phyloP scores from a whole-genome alignment of 208 protist species.

The Leishmania lainsoni region DNA sequence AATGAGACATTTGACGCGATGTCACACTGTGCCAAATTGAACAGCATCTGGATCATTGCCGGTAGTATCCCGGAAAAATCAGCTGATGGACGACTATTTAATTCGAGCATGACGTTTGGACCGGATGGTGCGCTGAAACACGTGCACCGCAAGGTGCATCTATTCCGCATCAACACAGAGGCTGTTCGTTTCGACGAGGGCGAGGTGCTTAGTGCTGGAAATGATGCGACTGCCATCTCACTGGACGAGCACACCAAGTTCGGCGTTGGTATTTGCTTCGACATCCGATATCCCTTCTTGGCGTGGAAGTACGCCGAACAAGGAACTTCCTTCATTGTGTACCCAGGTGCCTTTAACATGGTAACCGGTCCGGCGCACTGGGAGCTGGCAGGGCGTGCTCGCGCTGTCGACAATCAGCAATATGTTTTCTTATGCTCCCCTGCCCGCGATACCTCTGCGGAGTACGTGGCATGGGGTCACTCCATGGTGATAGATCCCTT shows the following conservation, averaged over 20 bases:
- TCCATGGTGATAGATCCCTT: constrained; percentile 94
- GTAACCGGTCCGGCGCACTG: constrained; percentile 98
- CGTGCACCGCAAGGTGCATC: constrained; percentile 94
- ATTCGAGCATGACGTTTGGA: constrained; percentile 93
- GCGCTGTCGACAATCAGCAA: constrained; percentile 95
- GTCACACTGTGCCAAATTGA: constrained; percentile 58
- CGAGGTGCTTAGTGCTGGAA: constrained; percentile 94
- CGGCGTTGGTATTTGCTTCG: constrained; percentile 98
- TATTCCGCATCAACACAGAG: constrained; percentile 97
- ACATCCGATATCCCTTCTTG: constrained; percentile 97
- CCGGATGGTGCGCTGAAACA: constrained; percentile 88
- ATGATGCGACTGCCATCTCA: constrained; percentile 45
- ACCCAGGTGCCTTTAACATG: constrained; percentile 99
- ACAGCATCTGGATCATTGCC: constrained; percentile 86
- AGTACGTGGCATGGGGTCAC: constrained; percentile 97
- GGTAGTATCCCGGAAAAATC: constrained; percentile 95
- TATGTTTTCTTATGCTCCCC: constrained; percentile 95
- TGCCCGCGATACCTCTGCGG: constrained; percentile 85
- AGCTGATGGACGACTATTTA: constrained; percentile 91
- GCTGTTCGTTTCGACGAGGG: constrained; percentile 95
- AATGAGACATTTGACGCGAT: constrained; percentile 83
- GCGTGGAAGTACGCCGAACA: constrained; percentile 67
- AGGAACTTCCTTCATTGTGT: constrained; percentile 93
- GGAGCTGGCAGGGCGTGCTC: constrained; percentile 92
- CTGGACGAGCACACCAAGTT: constrained; percentile 75